Evolutionary conservation across 2,329 filamentous ascomycete species (phyloP).

Genomic region (Bisporella sp.): DNA sequence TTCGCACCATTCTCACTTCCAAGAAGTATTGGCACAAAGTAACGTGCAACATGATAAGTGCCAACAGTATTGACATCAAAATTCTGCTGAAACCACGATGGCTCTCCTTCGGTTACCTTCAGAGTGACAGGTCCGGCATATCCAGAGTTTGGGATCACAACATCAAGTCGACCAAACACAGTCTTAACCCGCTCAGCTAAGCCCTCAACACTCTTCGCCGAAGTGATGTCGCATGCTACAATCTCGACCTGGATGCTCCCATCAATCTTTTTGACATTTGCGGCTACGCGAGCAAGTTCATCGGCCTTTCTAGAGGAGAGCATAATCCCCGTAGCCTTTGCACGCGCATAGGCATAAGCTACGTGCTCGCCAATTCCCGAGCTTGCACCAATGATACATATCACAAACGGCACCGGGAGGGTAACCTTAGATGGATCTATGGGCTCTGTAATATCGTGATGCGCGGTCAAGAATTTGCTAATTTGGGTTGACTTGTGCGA

Average conservation of each 20-base stretch:
- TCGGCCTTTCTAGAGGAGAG: constrained; percentile 1
- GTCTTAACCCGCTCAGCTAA: not conserved
- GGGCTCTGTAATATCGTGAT: not conserved
- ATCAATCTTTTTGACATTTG: not conserved
- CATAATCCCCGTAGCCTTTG: constrained; percentile 2
- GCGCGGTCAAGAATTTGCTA: too few relatives aligned
- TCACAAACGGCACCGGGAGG: constrained; percentile 1
- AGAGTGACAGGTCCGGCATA: too few relatives aligned
- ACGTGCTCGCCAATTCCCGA: constrained; percentile 7
- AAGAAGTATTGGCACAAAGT: too few relatives aligned
- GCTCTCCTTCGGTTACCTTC: too few relatives aligned
- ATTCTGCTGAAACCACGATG: too few relatives aligned
- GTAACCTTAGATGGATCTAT: not conserved
- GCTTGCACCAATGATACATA: constrained; percentile 6
- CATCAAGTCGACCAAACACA: not conserved
- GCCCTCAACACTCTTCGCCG: not conserved
- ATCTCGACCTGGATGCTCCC: not conserved
- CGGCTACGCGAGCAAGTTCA: not conserved
- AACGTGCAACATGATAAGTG: too few relatives aligned
- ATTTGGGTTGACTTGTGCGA: too few relatives aligned
- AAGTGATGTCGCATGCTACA: constrained; percentile 1
- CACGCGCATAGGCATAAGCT: constrained; percentile 3
- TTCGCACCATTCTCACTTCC: too few relatives aligned
- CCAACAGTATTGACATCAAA: too few relatives aligned
- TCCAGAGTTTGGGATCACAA: too few relatives aligned